Evolutionary conservation across 1,284 basidiomycete species (phyloP), one percentile per base, ranked within the genome.

Genomic region (Neolentinus lepideus): DNA sequence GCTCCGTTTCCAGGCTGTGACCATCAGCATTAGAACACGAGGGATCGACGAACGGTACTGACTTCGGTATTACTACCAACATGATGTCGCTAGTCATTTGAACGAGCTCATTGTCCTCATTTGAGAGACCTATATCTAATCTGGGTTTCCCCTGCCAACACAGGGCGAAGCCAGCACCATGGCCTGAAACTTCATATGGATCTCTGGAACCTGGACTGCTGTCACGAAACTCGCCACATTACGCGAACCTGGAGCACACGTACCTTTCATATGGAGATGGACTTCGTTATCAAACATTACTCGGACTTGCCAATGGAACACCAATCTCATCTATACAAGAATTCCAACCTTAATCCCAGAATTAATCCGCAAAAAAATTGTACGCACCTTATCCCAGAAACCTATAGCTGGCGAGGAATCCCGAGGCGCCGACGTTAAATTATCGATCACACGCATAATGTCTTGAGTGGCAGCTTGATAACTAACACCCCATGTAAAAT

Each of bases 401-500:
- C 94, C 95, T 55, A 96, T 69, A 24, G 84, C 79, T 12, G 92
- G 88, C 3, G 94, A 96, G n/a, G 85, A 79, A 71, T 99, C 96
- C 36, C 84, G 81, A 33, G 92, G 85, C 12, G 91, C 80, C 60
- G 86, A 87, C 0, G 89, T 84, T 54, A 99, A 66, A 1, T 85
- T 87, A 57, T 98, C 96, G 27, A 98, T 68, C 22, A 96, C 79
- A 46, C 86, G 82, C 75, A 90, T 85, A 50, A 98, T 70, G 65
- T 98, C 96, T 63, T 95, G 90, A 21, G 93, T 88, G 2, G 88
- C 87, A 14, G 94, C 86, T 57, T 85, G 82, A 61, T 95, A 91
- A 59, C 94, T 96, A 54, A 94, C 84, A 27, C 92, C 92, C 95
- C 95, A 98, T 3, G 88, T 83, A 56, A 98, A 80, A 53, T 86